These are phyloP conservation scores for Neofusicoccum kwambonambiense DNA, from an alignment of 2,329 filamentous ascomycete genomes.

Conservation along the genomic window DNA sequence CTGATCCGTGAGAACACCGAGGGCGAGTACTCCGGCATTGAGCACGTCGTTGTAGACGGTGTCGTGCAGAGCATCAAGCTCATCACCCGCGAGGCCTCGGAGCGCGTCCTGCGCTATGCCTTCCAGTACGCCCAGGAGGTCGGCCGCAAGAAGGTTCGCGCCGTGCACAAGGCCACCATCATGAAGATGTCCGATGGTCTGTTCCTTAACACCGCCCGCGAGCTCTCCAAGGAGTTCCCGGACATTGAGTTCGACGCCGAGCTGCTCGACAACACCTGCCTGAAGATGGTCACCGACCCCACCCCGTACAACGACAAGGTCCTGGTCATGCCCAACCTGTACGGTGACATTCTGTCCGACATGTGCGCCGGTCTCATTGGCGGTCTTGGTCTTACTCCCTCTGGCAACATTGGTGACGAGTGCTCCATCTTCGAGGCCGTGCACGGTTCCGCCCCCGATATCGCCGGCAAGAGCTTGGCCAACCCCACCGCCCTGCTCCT, in stretches of 20 bases:
- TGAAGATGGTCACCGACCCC: slow-evolving; percentile 98
- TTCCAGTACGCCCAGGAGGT: slow-evolving; percentile 97
- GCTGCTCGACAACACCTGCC: slow-evolving; percentile 97
- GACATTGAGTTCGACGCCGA: slow-evolving; percentile 95
- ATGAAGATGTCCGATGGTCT: slow-evolving; percentile 99
- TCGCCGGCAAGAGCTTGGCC: slow-evolving; percentile 90
- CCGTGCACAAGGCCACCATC: slow-evolving; percentile 99
- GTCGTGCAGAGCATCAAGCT: slow-evolving; percentile 99
- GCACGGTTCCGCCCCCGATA: slow-evolving; percentile 95
- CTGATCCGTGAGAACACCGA: slow-evolving; percentile 99
- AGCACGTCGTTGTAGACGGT: slow-evolving; percentile 96
- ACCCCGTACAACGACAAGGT: slow-evolving; percentile 99
- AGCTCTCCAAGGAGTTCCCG: slow-evolving; percentile 93
- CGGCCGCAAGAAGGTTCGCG: slow-evolving; percentile 93
- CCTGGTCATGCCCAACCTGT: slow-evolving; percentile 94
- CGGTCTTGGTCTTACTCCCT: slow-evolving; percentile 93
- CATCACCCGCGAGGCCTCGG: slow-evolving; percentile 90
- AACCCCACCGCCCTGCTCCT: slow-evolving; percentile 97
- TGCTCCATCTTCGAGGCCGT: slow-evolving; percentile 99
- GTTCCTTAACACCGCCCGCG: slow-evolving; percentile 82
- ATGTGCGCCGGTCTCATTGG: slow-evolving; percentile 99
- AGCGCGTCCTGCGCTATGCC: slow-evolving; percentile 93
- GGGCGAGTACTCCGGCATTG: slow-evolving; percentile 98
- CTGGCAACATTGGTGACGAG: slow-evolving; percentile 97
- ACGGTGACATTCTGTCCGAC: slow-evolving; percentile 98